Evolutionary conservation across 495 filamentous ascomycete species (phyloP).

Genomic region (Poronia punctata): DNA sequence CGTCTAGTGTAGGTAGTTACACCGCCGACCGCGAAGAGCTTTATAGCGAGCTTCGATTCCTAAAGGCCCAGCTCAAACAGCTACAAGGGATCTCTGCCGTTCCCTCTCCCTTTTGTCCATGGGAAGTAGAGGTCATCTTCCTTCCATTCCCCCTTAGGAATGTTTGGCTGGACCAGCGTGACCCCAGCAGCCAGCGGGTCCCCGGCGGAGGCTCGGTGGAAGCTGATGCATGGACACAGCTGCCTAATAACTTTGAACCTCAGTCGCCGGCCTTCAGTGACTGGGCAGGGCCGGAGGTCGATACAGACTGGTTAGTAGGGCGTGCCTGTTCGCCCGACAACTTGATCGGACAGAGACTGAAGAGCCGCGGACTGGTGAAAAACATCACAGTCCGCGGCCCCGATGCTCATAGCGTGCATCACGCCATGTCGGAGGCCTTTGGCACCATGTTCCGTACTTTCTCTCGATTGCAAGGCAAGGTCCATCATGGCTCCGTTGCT

Average conservation of each 20-base stretch:
- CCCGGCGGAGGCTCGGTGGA: slow-evolving; percentile 32
- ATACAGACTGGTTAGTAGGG: slow-evolving; percentile 48
- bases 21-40: slow-evolving; percentile 34
- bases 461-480: slow-evolving; percentile 24
- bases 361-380: slow-evolving; percentile 59
- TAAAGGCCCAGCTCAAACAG: slow-evolving; percentile 49
- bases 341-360: slow-evolving; percentile 53
- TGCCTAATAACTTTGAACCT: slow-evolving; percentile 39
- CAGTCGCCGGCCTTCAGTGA: slow-evolving; percentile 37
- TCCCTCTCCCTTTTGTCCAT: slow-evolving; percentile 51
- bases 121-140: slow-evolving; percentile 62
- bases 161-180: slow-evolving; percentile 49
- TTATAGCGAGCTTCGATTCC: slow-evolving; percentile 42
- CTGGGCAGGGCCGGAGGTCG: slow-evolving; percentile 37
- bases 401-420: slow-evolving; percentile 54
- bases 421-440: slow-evolving; percentile 53
- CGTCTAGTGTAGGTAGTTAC: slow-evolving; percentile 33
- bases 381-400: slow-evolving; percentile 47
- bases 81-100: slow-evolving; percentile 46
- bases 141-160: slow-evolving; percentile 60
- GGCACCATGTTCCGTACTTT: slow-evolving; percentile 41
- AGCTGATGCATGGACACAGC: slow-evolving; percentile 52
- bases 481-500: slow-evolving; percentile 21
- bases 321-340: slow-evolving; percentile 50
- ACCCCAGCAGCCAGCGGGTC: slow-evolving; percentile 38